phyloP scores from a whole-genome alignment of 768 basidiomycete genomes.

The Sporobolomyces roseus region DNA sequence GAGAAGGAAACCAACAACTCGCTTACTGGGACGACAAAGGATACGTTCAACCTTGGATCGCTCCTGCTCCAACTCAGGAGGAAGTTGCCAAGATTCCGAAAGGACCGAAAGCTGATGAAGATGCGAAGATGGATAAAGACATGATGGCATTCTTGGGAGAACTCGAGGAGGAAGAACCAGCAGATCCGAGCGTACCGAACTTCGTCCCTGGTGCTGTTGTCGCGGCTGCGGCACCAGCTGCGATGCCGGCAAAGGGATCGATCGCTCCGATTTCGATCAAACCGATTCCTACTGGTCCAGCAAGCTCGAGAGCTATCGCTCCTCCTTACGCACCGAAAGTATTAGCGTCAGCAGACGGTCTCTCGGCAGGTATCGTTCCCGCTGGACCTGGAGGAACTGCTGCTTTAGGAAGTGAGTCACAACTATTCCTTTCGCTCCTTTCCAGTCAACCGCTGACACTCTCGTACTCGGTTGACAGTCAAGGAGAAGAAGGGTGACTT shows the following conservation, averaged over 20 bases:
- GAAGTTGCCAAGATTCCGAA: constrained; percentile 27
- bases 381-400: constrained; percentile 1
- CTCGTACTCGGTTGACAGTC: neutral
- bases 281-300: neutral
- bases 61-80: constrained; percentile 5
- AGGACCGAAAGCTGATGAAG: constrained; percentile 17
- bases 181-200: neutral
- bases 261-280: constrained; percentile 32
- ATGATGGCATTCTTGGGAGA: constrained; percentile 37
- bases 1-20: constrained; percentile 37
- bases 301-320: neutral
- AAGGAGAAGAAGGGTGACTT: constrained; percentile 38
- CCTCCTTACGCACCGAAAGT: neutral
- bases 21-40: constrained; percentile 87
- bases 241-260: neutral
- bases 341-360: neutral
- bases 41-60: constrained; percentile 49
- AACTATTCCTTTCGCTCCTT: constrained; percentile 11
- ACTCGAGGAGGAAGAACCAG: constrained; percentile 21
- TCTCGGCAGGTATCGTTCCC: neutral
- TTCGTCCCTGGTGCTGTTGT: neutral
- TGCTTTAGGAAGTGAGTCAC: no score
- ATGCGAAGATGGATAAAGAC: constrained; percentile 31
- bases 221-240: neutral
- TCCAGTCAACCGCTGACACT: neutral